Evolutionary conservation across 495 filamentous ascomycete species (phyloP), one percentile per base, ranked within the genome.

Genomic region (Penicillium robsamsonii): DNA sequence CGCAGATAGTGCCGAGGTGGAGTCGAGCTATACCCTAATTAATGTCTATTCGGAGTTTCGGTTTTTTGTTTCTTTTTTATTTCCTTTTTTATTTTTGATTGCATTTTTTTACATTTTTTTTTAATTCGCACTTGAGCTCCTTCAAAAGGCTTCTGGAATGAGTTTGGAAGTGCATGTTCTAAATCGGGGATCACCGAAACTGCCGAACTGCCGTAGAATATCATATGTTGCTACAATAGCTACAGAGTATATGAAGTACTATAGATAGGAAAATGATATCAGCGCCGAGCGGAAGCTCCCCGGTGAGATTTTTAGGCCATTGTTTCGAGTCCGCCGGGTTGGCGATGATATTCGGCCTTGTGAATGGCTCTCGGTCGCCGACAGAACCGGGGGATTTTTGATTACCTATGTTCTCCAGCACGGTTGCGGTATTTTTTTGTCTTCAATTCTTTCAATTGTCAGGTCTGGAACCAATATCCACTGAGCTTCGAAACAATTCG

Each of bases 1-100:
- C 66, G 63, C 66, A 69, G 66, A 62, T 44, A 50, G 47, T 62
- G 66, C 66, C 66, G 66, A 69, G 62, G 64, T 66, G 65, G 58
- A 64, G 29, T 12, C 42, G 5, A 47, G 15, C 40, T 20, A 30
- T 31, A 42, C 20, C 38, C 38, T 41, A 40, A 52, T 42, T 20
- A 4, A 29, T 42, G 4, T 31, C 18, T 18, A 42, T 46, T 43
- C 56, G 55, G 58, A 49, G 55, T 52, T 55, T 50, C 45, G 18
- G 45, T 38, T 40, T 50, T 29, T 52, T 54, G 2, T 24, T 29
- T 18, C 40, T 46, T 22, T n/a, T 43, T 31, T 38, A 50, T 49
- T 49, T 20, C 6, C 3, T 15, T 53, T 43, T 43, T 15, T 11
- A 5, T 22, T 22, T 22, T 22, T n/a, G n/a, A n/a, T n/a, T n/a